These are phyloP conservation scores for Paecilomyces sp. DNA, from an alignment of 2,329 filamentous ascomycete genomes.

Conservation along the genomic window DNA sequence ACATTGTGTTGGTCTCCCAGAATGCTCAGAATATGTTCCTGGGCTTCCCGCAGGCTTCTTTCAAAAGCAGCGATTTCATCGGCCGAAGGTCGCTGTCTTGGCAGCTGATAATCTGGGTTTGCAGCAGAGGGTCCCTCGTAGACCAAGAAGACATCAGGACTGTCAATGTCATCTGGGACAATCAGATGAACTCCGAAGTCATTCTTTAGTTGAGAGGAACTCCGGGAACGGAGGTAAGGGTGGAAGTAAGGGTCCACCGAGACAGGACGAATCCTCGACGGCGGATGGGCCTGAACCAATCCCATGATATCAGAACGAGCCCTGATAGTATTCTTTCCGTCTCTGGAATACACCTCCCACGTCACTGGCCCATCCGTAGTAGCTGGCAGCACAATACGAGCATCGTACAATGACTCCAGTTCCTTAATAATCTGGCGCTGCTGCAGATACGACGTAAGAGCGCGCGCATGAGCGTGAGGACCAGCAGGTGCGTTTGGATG, in stretches of 20 bases:
- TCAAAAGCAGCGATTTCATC: constrained; percentile 52
- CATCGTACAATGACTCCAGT: constrained; percentile 70
- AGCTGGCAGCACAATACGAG: constrained; percentile 78
- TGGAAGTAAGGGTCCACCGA: constrained; percentile 44
- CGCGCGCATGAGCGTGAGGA: constrained; percentile 70
- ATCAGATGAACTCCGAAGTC: constrained; percentile 43
- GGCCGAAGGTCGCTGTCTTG: constrained; percentile 48
- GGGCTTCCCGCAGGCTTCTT: constrained; percentile 51
- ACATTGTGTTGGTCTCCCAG: constrained; percentile 51
- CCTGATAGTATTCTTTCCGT: constrained; percentile 65
- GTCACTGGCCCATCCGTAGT: constrained; percentile 59
- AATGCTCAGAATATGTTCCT: constrained; percentile 47
- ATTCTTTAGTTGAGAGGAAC: constrained; percentile 30
- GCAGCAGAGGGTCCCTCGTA: constrained; percentile 41
- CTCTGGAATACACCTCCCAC: constrained; percentile 83
- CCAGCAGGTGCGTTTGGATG: constrained; percentile 67
- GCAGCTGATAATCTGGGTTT: constrained; percentile 46
- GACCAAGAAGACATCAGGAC: constrained; percentile 40
- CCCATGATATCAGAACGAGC: constrained; percentile 44
- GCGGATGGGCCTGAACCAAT: constrained; percentile 42
- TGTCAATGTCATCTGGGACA: constrained; percentile 38
- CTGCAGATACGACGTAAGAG: constrained; percentile 80
- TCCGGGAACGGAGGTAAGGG: constrained; percentile 36
- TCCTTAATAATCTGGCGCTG: constrained; percentile 75
- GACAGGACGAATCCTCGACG: constrained; percentile 37